These are phyloP conservation scores for Candida adriatica DNA, from an alignment of 805 yeast genomes.

Conservation along the genomic window DNA sequence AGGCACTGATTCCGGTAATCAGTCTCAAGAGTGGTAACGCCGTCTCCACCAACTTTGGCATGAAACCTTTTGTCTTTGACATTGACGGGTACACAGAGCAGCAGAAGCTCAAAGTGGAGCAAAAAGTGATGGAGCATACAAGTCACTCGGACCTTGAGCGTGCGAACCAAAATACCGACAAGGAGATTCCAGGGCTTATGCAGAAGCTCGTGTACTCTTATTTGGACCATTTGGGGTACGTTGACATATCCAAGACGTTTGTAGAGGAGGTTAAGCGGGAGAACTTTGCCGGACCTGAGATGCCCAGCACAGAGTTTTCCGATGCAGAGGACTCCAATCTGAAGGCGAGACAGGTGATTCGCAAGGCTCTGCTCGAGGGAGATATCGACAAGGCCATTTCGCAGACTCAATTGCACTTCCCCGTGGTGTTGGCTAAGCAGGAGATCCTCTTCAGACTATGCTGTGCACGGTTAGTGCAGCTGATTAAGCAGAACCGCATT, in stretches of 20 bases:
- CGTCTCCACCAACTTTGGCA: constrained; percentile 34
- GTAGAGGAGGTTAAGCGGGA: constrained; percentile 36
- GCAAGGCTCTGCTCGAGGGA: constrained; percentile 32
- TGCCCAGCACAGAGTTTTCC: not conserved
- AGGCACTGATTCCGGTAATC: constrained; percentile 39
- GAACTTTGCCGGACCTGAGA: not conserved
- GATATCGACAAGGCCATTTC: constrained; percentile 31
- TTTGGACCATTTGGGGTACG: constrained; percentile 52
- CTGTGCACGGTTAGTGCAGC: constrained; percentile 36
- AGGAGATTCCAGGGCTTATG: constrained; percentile 23
- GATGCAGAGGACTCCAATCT: constrained; percentile 29
- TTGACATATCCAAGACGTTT: constrained; percentile 47
- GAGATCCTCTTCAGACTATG: constrained; percentile 34
- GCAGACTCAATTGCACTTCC: constrained; percentile 26
- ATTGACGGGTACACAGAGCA: constrained; percentile 45
- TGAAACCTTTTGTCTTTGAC: constrained; percentile 54
- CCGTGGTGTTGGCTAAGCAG: constrained; percentile 29
- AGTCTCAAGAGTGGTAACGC: constrained; percentile 32
- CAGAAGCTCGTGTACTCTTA: constrained; percentile 37
- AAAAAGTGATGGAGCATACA: constrained; percentile 13
- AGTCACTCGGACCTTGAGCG: constrained; percentile 3
- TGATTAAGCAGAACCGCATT: constrained; percentile 26
- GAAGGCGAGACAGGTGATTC: constrained; percentile 38
- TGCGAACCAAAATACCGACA: constrained; percentile 9
- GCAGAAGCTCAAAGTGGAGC: constrained; percentile 33